Conservation (phyloP, 2,329 filamentous ascomycete genomes). For the Colletotrichum sp. region DNA sequence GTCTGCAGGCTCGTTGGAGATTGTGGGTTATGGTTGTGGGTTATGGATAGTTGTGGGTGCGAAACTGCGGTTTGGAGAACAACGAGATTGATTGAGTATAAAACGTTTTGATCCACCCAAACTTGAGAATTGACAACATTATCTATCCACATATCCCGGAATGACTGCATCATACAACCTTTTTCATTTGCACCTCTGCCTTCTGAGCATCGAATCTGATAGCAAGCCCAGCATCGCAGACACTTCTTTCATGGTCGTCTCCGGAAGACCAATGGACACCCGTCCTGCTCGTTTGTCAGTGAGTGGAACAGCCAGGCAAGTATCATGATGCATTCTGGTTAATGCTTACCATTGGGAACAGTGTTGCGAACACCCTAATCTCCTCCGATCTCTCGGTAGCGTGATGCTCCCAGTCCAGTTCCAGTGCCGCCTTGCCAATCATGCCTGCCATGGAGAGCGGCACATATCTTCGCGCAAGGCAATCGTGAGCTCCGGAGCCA, state of each 20-base stretch:
- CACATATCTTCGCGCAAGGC: constrained; percentile 53
- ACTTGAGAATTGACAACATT: too few species aligned
- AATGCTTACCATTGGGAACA: constrained; percentile 51
- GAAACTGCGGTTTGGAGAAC: too few species aligned
- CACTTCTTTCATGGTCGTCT: not conserved
- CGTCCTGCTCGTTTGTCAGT: not conserved
- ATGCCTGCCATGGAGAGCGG: constrained; percentile 54
- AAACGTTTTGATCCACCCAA: too few species aligned
- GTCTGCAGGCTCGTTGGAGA: too few species aligned
- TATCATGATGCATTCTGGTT: not conserved
- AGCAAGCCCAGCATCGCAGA: not conserved
- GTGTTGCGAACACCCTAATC: constrained; percentile 53
- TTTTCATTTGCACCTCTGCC: not conserved
- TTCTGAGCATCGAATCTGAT: not conserved
- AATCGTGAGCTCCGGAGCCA: constrained; percentile 55
- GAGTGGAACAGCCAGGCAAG: not conserved
- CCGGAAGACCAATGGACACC: not conserved
- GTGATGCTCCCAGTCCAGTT: constrained; percentile 55
- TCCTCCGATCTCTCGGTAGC: constrained; percentile 52
- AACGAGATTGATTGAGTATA: too few species aligned
- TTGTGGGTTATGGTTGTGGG: too few species aligned
- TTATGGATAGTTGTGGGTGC: too few species aligned
- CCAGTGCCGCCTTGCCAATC: constrained; percentile 56
- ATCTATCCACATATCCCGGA: not conserved
- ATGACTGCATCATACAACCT: not conserved